Base-by-base conservation (phyloP, 805 yeast genomes). In the Wickerhamomyces queroliae region DNA sequence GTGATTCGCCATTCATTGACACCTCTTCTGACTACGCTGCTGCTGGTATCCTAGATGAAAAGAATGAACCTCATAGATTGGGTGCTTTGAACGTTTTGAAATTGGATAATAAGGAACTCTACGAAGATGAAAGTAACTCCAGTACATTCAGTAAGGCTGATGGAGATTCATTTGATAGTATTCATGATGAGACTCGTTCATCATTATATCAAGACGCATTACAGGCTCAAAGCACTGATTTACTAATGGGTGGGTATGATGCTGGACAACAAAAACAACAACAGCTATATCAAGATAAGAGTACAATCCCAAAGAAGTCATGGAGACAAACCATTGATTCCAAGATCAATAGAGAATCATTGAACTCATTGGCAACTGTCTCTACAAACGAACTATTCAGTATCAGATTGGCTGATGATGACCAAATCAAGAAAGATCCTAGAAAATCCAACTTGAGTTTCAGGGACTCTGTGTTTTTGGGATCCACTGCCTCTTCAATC, bases 301-400 rank as follows among this genome's bases (percentile, higher is more conserved):
- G 52, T 9, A 34, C 43, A 10, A 24, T 60, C 39, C 55, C 69
- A 50, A 66, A 73, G 53, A 72, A 63, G 52, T 81, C 82, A 5
- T 83, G 90, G 90, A 67, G 89, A 52, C 62, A 62, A 32, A 59
- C 61, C 0, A 40, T 56, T 17, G 61, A 58, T 33, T 50, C 58
- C 7, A 46, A 40, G 15, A 49, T 52, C 37, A 48, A 75, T 34
- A 75, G 91, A 56, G 79, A 75, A 26, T 82, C 95, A 9, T 68
- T 77, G 40, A 74, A 73, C 28, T 85, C 96, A 0, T 53, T 83
- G 41, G 89, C 88, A 21, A 88, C 96, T 0, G 90, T 90, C 25
- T 80, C 90, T 24, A 87, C 96, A 1, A 86, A 82, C 37, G 91
- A 87, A 56, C 71, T 89, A 35, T 72, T 88, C 54, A 83, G 86